These are phyloP conservation scores for Carex pumila DNA, from an alignment of 176 grass and related monocot genomes.

Conservation along the genomic window DNA sequence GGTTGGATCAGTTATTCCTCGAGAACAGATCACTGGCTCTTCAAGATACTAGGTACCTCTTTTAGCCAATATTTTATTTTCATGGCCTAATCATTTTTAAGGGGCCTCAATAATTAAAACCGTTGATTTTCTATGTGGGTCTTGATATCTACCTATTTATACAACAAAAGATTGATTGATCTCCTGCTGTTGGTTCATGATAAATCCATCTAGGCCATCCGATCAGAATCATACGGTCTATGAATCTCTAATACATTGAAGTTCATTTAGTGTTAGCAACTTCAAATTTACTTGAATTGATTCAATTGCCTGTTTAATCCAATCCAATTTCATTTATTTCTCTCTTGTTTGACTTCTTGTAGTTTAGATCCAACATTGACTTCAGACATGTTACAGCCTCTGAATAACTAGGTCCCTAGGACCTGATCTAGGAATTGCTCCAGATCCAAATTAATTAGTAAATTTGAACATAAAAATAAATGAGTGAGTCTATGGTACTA, in stretches of 20 bases:
- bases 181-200: background rate
- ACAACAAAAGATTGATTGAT: background rate
- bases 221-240: background rate
- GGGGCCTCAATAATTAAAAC: constrained; percentile 17
- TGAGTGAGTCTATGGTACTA: too few species aligned
- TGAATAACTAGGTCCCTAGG: background rate
- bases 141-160: background rate
- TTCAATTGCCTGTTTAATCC: background rate
- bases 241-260: background rate
- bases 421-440: background rate
- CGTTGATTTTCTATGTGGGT: background rate
- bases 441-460: background rate
- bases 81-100: constrained; percentile 13
- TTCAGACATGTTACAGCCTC: background rate
- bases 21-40: background rate
- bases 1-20: background rate
- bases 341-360: background rate
- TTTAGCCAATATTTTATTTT: constrained; percentile 6
- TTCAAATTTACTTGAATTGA: background rate
- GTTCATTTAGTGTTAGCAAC: background rate
- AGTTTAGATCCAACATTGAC: background rate
- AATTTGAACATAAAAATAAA: background rate
- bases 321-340: background rate
- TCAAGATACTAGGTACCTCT: constrained; percentile 12
- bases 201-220: background rate